Evolutionary conservation across 176 grass and related monocot genomes (phyloP), one percentile per base, ranked within the genome.

Genomic region (Otatea glauca): DNA sequence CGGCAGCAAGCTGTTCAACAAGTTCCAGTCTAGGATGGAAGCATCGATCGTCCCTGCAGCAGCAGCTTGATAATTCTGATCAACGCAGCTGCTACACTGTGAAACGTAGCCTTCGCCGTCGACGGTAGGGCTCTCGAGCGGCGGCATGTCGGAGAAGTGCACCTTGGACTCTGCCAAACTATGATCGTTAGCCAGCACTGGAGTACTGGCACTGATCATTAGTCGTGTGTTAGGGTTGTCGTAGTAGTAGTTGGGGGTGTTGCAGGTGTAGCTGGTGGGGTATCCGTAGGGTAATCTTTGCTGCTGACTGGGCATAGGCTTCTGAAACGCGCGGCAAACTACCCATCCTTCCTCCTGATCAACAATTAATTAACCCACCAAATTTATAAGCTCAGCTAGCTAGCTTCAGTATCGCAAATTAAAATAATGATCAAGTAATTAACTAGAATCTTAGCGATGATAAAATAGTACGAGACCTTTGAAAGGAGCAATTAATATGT

Each of bases 301-400:
- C 38, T 86, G 88, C 47, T 86, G 88, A 53, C 72, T 98, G 45
- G 88, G 89, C 53, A 32, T 81, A 3, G 96, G 88, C 74, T 98
- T 98, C 68, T 81, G 83, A 78, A 98, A 98, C 5, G 96, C 96
- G 56, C 96, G 91, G 80, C 96, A 98, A 0, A 98, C 96, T 12
- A 98, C 96, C 96, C 96, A 98, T 17, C 96, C 96, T 89, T 98
- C 96, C 86, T 98, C 96, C 93, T 95, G 85, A 35, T 10, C 2
- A 48, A 66, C 27, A 21, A 39, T 59, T 18, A 15, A 51, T 16
- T 4, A 8, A 9, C 1, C n/a, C n/a, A 60, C 56, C 56, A 24
- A 5, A 5, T 11, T 21, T 0, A 18, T 50, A 20, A 20, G 51
- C 6, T 55, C 47, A 15, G 35, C 35, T 29, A 29, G 29, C 29